Percentiles rank a stretch among this genome's conserved stretches.
Conservation (phyloP, 2,329 filamentous ascomycete genomes). For the Calonectria multiphialidica region DNA sequence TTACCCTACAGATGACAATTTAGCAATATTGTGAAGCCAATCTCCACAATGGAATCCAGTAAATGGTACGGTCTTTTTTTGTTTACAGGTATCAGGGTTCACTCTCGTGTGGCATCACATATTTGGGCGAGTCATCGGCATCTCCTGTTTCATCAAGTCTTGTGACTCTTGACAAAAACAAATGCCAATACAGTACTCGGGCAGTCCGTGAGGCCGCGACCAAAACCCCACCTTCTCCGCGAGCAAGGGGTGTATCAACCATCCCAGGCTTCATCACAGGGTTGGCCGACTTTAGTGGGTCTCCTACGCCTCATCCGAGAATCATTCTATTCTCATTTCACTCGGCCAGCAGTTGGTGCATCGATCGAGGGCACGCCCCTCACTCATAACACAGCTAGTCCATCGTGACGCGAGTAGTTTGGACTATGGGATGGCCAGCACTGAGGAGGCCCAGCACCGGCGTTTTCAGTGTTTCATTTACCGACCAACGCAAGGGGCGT, state of each 20-base stretch:
- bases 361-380: background rate
- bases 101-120: background rate
- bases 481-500: background rate
- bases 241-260: background rate
- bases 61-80: background rate
- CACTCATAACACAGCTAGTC: background rate
- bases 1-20: background rate
- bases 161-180: background rate
- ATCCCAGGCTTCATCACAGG: background rate
- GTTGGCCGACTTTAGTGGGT: background rate
- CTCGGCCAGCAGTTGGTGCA: background rate
- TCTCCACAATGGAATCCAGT: background rate
- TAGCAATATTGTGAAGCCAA: background rate
- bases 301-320: background rate
- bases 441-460: background rate
- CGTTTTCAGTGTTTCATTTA: background rate
- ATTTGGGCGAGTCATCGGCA: background rate
- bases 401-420: background rate
- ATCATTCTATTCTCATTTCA: background rate
- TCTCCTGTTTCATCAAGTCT: background rate
- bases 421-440: background rate
- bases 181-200: background rate
- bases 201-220: background rate
- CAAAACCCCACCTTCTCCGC: conserved; percentile 11
- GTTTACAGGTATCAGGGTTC: background rate